Percentiles rank a stretch among this genome's conserved stretches.
Conservation (phyloP, 805 yeast species). For the Wickerhamomyces ciferrii region DNA sequence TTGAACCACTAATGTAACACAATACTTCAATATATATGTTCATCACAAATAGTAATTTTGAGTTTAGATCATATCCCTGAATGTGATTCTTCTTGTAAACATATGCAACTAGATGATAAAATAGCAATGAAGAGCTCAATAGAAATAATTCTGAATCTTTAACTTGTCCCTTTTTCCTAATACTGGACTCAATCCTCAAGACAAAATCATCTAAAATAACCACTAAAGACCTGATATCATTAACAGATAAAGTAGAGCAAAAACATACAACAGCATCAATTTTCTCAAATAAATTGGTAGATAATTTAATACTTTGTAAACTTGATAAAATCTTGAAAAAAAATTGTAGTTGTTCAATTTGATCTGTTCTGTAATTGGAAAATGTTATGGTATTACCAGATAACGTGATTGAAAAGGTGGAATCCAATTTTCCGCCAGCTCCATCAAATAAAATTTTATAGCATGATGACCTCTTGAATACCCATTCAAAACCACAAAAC, state of each 20-base stretch:
- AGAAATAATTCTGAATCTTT: slow-evolving; percentile 15
- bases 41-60: not conserved
- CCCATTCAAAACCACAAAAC: not conserved
- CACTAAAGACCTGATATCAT: slow-evolving; percentile 10
- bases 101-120: slow-evolving; percentile 11
- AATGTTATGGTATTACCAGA: not conserved
- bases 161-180: slow-evolving; percentile 13
- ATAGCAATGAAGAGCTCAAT: slow-evolving; percentile 12
- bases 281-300: slow-evolving; percentile 3
- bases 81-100: slow-evolving; percentile 9
- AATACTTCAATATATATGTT: not conserved
- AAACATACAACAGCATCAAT: slow-evolving; percentile 10
- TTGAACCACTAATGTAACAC: not conserved
- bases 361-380: not conserved
- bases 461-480: not conserved
- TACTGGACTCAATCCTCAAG: slow-evolving; percentile 11
- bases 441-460: not conserved
- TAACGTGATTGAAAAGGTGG: not conserved
- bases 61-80: slow-evolving; percentile 10
- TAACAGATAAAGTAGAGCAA: slow-evolving; percentile 6
- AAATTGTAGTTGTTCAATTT: not conserved
- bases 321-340: slow-evolving; percentile 1
- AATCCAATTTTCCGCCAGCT: not conserved
- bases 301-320: not conserved
- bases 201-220: slow-evolving; percentile 15